Conservation (phyloP, 2,329 filamentous ascomycete genomes). For the Fusarium agapanthi region DNA sequence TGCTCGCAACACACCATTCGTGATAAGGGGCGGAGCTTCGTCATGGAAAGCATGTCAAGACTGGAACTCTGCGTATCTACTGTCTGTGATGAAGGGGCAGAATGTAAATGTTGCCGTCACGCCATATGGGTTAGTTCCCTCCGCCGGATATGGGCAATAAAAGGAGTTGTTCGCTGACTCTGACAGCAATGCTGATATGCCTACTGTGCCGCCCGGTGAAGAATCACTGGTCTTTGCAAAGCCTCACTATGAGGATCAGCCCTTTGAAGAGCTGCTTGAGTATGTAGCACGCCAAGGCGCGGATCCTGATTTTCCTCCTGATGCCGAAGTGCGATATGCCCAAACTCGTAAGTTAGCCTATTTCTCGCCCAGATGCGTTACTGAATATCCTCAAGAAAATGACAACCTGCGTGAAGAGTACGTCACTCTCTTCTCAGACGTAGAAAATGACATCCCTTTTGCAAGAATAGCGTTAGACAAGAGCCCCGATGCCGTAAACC, state of each 20-base stretch:
- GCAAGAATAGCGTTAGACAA: conserved; percentile 74
- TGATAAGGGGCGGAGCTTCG: conserved; percentile 69
- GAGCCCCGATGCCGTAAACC: conserved; percentile 78
- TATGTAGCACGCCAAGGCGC: conserved; percentile 68
- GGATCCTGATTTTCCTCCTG: conserved; percentile 41
- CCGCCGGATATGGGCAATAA: background rate
- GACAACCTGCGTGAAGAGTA: conserved; percentile 84
- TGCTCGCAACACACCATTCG: conserved; percentile 76
- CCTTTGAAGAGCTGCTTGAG: conserved; percentile 69
- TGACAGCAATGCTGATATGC: conserved; percentile 50
- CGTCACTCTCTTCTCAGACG: conserved; percentile 65
- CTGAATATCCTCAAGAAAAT: conserved; percentile 65
- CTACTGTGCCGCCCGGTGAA: conserved; percentile 41
- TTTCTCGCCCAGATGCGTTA: background rate
- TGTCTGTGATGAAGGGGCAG: conserved; percentile 60
- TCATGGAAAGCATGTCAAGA: conserved; percentile 69
- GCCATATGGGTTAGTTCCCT: conserved; percentile 68
- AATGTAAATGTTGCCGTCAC: conserved; percentile 80
- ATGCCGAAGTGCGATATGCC: conserved; percentile 71
- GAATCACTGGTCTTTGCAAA: conserved; percentile 68
- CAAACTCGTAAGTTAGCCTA: conserved; percentile 69
- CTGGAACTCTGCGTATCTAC: conserved; percentile 72
- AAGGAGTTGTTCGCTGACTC: background rate
- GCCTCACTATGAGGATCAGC: conserved; percentile 72
- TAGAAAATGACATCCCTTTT: conserved; percentile 73